These are phyloP conservation scores for Rhizopogon vesiculosus DNA, from an alignment of 768 basidiomycete genomes.

Conservation along the genomic window DNA sequence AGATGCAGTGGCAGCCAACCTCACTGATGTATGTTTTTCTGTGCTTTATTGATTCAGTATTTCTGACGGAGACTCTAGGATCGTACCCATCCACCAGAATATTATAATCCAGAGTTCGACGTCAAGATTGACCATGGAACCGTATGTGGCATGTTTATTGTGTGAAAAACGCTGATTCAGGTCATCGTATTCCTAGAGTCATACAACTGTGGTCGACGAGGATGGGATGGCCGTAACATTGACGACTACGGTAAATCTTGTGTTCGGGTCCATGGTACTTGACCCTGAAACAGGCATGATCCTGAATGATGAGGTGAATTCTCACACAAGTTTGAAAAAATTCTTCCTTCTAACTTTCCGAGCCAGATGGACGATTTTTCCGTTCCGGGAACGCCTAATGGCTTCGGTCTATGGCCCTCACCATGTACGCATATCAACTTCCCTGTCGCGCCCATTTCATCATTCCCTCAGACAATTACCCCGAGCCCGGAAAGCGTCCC, in stretches of 20 bases:
- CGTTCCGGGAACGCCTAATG: slow-evolving; percentile 77
- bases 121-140: slow-evolving; percentile 84
- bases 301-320: slow-evolving; percentile 75
- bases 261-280: slow-evolving; percentile 87
- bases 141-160: slow-evolving; percentile 34
- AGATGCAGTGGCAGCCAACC: slow-evolving; percentile 51
- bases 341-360: background rate
- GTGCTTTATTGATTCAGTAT: slow-evolving; percentile 1
- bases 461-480: slow-evolving; percentile 68
- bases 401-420: slow-evolving; percentile 77
- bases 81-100: slow-evolving; percentile 71
- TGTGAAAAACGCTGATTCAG: slow-evolving; percentile 4
- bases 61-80: slow-evolving; percentile 44
- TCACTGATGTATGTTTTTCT: slow-evolving; percentile 71
- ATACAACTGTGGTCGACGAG: slow-evolving; percentile 77
- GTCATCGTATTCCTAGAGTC: slow-evolving; percentile 49
- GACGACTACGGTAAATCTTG: slow-evolving; percentile 84
- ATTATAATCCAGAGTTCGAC: slow-evolving; percentile 84
- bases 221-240: slow-evolving; percentile 84
- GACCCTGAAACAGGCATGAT: slow-evolving; percentile 87
- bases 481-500: slow-evolving; percentile 83
- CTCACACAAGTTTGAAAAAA: background rate
- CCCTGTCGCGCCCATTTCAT: background rate
- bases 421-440: slow-evolving; percentile 49
- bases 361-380: slow-evolving; percentile 89